Conservation (phyloP, 352 stramenopile species). For the Phytopythium helicoides region DNA sequence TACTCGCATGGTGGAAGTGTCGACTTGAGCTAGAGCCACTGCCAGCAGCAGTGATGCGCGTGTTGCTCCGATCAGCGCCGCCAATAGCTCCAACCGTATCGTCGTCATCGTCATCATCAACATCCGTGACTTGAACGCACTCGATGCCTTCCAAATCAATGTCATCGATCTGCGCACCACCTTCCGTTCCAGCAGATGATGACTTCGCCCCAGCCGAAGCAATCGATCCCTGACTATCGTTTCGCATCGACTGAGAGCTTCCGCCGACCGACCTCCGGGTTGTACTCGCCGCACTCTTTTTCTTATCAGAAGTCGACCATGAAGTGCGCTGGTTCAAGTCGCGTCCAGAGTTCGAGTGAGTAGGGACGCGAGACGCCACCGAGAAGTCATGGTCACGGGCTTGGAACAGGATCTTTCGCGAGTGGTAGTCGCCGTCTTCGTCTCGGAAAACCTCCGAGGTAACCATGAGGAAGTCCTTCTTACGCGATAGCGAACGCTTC, state of each 20-base stretch:
- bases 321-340: conserved; percentile 47
- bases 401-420: conserved; percentile 88
- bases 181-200: conserved; percentile 17
- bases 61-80: conserved; percentile 14
- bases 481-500: conserved; percentile 81
- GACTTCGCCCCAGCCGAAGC: conserved; percentile 48
- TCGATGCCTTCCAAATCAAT: conserved; percentile 77
- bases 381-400: conserved; percentile 84
- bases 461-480: conserved; percentile 91
- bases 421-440: conserved; percentile 82
- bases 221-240: conserved; percentile 41
- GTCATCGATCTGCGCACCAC: conserved; percentile 32
- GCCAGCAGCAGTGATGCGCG: neutral
- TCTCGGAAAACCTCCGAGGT: conserved; percentile 87
- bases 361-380: conserved; percentile 72
- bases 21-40: conserved; percentile 31
- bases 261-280: conserved; percentile 44
- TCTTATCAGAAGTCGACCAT: conserved; percentile 22
- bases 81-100: conserved; percentile 40
- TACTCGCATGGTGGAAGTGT: conserved; percentile 30
- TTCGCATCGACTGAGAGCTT: conserved; percentile 22
- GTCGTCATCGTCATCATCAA: conserved; percentile 74
- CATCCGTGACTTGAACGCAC: conserved; percentile 71
- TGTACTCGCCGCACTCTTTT: conserved; percentile 27
- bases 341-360: conserved; percentile 62